Evolutionary conservation across 1,284 basidiomycete species (phyloP).

Genomic region (Trichosporon sp.): DNA sequence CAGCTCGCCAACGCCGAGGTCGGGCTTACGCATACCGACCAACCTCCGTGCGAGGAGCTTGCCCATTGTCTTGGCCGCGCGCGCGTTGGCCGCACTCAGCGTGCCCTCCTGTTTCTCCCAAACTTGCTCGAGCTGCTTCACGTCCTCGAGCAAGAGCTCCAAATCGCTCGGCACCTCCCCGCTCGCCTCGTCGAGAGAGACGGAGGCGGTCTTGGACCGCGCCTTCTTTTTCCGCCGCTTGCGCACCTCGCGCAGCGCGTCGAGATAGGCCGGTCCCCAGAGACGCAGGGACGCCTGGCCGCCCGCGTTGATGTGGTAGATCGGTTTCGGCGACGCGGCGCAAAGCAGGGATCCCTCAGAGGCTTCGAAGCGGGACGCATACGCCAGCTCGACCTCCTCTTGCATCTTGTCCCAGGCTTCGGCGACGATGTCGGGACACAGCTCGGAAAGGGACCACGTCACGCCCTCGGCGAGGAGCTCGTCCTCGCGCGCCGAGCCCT

Average conservation of each 20-base stretch:
- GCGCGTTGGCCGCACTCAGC: conserved; percentile 1
- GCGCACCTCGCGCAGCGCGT: neutral
- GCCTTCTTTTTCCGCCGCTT: conserved; percentile 7
- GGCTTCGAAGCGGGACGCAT: neutral
- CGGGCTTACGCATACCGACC: conserved; percentile 30
- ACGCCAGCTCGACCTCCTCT: conserved; percentile 12
- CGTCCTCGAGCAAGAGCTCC: neutral
- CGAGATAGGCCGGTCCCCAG: conserved; percentile 31
- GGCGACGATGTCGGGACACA: conserved; percentile 29
- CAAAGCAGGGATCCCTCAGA: conserved; percentile 25
- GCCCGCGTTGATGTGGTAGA: conserved; percentile 38
- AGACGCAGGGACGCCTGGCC: conserved; percentile 36
- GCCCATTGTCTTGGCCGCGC: conserved; percentile 8
- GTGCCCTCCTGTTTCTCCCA: conserved; percentile 21
- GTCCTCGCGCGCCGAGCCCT: neutral
- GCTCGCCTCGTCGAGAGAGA: neutral
- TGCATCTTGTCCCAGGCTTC: conserved; percentile 23
- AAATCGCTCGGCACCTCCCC: neutral
- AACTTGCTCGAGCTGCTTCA: conserved; percentile 24
- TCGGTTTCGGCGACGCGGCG: conserved; percentile 9
- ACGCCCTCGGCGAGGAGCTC: conserved; percentile 38
- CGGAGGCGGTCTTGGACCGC: neutral
- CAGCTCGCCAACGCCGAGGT: conserved; percentile 33
- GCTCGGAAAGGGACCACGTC: conserved; percentile 38
- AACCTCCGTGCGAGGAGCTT: conserved; percentile 31